Evolutionary conservation across 2,329 filamentous ascomycete species (phyloP).

Genomic region (Camillea tinctor): DNA sequence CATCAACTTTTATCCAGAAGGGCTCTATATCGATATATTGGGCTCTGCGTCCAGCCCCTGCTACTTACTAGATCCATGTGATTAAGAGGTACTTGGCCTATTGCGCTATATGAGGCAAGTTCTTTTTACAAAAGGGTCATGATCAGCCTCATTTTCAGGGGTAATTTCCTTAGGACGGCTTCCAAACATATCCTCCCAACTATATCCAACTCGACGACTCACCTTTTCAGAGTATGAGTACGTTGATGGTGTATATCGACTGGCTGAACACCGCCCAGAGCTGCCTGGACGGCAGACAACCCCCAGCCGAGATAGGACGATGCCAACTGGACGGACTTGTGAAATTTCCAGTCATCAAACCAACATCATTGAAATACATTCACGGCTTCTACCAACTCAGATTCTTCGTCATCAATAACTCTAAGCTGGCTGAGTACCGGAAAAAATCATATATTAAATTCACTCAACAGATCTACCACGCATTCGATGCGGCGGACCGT

Average conservation of each 20-base stretch:
- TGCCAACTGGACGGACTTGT: slow-evolving; percentile 8
- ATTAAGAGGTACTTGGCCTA: background rate
- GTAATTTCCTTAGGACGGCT: background rate
- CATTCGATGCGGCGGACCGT: slow-evolving; percentile 13
- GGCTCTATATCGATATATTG: background rate
- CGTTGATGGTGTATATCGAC: slow-evolving; percentile 15
- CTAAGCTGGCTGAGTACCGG: slow-evolving; percentile 13
- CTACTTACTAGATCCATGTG: background rate
- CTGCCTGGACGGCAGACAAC: slow-evolving; percentile 15
- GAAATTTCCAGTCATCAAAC: slow-evolving; percentile 12
- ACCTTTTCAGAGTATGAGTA: slow-evolving; percentile 12
- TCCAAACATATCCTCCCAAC: background rate
- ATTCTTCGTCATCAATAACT: slow-evolving; percentile 13
- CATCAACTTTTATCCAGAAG: background rate
- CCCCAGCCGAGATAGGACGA: slow-evolving; percentile 3
- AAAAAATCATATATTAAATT: slow-evolving; percentile 18
- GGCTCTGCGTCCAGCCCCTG: background rate
- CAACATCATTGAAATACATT: slow-evolving; percentile 11
- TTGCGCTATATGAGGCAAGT: background rate
- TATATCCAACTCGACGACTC: background rate
- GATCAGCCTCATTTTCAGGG: background rate
- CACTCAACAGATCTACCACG: slow-evolving; percentile 10
- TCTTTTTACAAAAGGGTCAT: background rate
- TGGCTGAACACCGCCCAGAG: slow-evolving; percentile 16
- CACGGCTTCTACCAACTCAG: slow-evolving; percentile 14